phyloP scores from a whole-genome alignment of 805 yeast species.

The Blastobotrys attinorum region DNA sequence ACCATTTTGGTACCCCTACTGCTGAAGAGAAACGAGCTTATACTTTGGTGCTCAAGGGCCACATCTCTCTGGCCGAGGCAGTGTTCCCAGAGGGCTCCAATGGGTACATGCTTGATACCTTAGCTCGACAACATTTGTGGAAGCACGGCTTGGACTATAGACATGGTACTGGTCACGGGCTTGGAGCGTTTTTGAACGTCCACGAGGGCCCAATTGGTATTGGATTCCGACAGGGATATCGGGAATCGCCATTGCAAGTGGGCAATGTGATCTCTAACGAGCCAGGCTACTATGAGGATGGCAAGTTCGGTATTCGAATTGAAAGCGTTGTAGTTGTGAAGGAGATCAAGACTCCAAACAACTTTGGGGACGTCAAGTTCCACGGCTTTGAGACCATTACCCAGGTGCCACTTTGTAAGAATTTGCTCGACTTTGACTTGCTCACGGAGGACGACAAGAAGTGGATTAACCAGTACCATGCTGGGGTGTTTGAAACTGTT shows the following conservation, averaged over 20 bases:
- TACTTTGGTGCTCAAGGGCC: conserved; percentile 86
- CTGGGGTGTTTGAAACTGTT: conserved; percentile 44
- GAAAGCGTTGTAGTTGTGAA: conserved; percentile 71
- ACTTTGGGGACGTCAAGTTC: conserved; percentile 50
- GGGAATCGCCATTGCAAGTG: conserved; percentile 42
- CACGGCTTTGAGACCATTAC: conserved; percentile 79
- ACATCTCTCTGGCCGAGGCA: conserved; percentile 73
- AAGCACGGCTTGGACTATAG: conserved; percentile 74
- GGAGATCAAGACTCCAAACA: conserved; percentile 32
- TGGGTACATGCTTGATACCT: conserved; percentile 67
- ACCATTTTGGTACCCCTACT: conserved; percentile 56
- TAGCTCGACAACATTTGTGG: conserved; percentile 82
- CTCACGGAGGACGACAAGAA: conserved; percentile 52
- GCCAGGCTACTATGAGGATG: conserved; percentile 90
- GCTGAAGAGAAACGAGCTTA: conserved; percentile 56
- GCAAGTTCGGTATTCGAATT: conserved; percentile 82
- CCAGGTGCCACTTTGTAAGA: conserved; percentile 71
- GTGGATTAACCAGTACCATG: conserved; percentile 67
- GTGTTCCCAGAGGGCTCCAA: conserved; percentile 70
- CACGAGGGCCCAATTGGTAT: conserved; percentile 94
- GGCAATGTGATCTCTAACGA: conserved; percentile 86
- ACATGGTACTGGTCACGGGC: conserved; percentile 98
- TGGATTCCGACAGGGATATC: conserved; percentile 43
- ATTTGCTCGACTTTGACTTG: conserved; percentile 54
- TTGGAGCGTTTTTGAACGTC: conserved; percentile 85